Conservation (phyloP, 208 protist genomes). For the Angomonas ambiguus region DNA sequence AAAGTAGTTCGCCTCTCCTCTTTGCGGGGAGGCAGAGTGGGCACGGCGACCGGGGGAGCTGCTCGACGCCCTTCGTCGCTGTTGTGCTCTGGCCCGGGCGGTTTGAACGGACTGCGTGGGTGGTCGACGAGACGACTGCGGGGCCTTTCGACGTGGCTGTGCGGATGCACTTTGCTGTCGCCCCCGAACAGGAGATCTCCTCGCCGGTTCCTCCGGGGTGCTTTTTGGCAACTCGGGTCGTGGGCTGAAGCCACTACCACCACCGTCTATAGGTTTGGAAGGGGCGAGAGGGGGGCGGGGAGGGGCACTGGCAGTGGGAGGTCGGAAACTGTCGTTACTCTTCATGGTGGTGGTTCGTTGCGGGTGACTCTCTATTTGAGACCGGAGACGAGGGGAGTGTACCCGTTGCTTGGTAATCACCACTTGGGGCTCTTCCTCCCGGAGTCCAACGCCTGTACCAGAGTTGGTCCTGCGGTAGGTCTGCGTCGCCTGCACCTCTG, state of each 20-base stretch:
- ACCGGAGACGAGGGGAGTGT: not conserved
- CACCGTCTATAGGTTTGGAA: conserved; percentile 5
- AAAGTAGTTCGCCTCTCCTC: conserved; percentile 12
- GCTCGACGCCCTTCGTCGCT: conserved; percentile 17
- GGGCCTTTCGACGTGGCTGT: not conserved
- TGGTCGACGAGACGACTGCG: conserved; percentile 19
- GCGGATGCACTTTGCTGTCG: conserved; percentile 8
- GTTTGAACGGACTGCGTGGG: conserved; percentile 35
- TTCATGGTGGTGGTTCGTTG: not conserved
- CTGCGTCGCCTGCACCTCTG: not conserved
- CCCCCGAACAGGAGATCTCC: no score
- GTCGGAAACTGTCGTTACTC: not conserved
- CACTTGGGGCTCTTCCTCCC: not conserved
- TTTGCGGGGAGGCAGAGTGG: conserved; percentile 1
- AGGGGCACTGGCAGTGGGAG: conserved; percentile 6
- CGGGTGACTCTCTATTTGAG: not conserved
- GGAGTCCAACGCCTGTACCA: not conserved
- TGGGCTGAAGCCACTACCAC: conserved; percentile 18
- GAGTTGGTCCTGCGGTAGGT: conserved; percentile 6
- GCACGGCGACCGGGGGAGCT: conserved; percentile 14
- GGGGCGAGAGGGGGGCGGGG: conserved; percentile 7
- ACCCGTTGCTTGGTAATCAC: conserved; percentile 4
- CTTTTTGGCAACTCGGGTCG: conserved; percentile 11
- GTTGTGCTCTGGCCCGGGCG: conserved; percentile 20
- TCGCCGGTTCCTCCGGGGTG: not conserved